Base-by-base conservation (phyloP, 192 early-diverging fungal genomes). In the Funneliformis geosporum region DNA sequence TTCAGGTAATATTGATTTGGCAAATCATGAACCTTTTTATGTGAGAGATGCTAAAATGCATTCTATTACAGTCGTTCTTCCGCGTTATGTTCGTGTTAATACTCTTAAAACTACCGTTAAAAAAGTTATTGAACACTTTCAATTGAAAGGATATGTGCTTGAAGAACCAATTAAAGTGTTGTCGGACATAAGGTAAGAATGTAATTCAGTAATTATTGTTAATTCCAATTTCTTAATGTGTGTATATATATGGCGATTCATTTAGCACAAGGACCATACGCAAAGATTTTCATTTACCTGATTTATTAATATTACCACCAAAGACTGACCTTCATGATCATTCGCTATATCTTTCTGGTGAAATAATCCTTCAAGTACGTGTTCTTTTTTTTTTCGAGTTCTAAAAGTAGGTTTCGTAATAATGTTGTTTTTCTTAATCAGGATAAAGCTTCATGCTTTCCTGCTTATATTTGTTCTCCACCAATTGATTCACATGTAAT, bases 361-460 rank as follows among this genome's bases (percentile, higher is more conserved):
- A 89, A 11, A 88, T 99, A 23, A 93, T 99, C 28, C 85, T 99
- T 11, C 97, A 99, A 82, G 89, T 90, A 85, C 14, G 62, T 8
- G 9, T 59, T 59, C n/a, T n/a, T n/a, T n/a, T 59, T 9, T 44
- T 70, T 18, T 8, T 47, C 18, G n/a, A 42, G 47, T 9, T 27
- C 46, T 46, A 23, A 28, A 27, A 60, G 23, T 65, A 60, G 23
- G 23, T 60, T 60, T 0, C 12, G 16, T 18, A 18, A 8, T 9
- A 28, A 65, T 11, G 25, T 65, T 64, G 27, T 4, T 28, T 65
- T 25, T 23, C 39, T 47, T 46, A 60, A 59, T 46, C 69, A 91
- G 88, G 96, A 98, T 84, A 98, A 98, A 82, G 96, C 96, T 9
- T 94, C 93, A 7, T 99, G 96, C 83, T 96, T 98, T 80, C 95